Evolutionary conservation across 371 early-diverging fungal genomes (phyloP), one percentile per base, ranked within the genome.

Genomic region (Parasitella parasitica): DNA sequence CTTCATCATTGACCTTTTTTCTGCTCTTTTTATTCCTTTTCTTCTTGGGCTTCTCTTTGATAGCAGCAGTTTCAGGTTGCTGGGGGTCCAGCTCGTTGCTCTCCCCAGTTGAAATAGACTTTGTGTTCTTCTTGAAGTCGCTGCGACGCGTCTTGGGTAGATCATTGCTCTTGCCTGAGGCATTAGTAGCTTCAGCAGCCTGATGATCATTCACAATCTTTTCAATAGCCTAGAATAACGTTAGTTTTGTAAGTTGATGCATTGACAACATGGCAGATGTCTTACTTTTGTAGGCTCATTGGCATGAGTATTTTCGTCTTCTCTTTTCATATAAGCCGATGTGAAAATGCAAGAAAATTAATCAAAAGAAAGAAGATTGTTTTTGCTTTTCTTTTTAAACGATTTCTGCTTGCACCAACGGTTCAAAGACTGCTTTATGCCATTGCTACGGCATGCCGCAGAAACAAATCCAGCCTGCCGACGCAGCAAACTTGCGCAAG

Each of bases 41-140:
- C 36, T 55, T 55, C 11, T 38, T 55, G 20, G 38, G 37, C 22
- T 35, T 55, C 20, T 55, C 38, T 27, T 55, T 55, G 22, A 46
- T 12, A 4, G 46, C 13, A 20, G 20, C 46, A 46, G 46, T 18
- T 3, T 46, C 46, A 24, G 46, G 2, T 12, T 46, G 46, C 24
- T 46, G 46, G 24, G 4, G 5, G 12, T 11, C 11, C 24, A 24
- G 22, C 13, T 46, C 11, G 46, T 4, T 24, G 3, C 9, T 24
- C 20, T 46, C 22, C 46, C 24, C 46, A 46, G 46, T 24, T 20
- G 46, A 8, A 13, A 24, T 24, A 22, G 46, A 24, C 12, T 46
- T 46, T 24, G 46, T 24, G 22, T 46, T 46, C 13, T 46, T 46
- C 46, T 46, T 46, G 46, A 24, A 12, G 12, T 6, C 20, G 6